A percentile compares a stretch with the other conserved stretches of the same genome.
Conservation (phyloP, 2,329 filamentous ascomycete genomes). For the Dichotomopilus funicola region DNA sequence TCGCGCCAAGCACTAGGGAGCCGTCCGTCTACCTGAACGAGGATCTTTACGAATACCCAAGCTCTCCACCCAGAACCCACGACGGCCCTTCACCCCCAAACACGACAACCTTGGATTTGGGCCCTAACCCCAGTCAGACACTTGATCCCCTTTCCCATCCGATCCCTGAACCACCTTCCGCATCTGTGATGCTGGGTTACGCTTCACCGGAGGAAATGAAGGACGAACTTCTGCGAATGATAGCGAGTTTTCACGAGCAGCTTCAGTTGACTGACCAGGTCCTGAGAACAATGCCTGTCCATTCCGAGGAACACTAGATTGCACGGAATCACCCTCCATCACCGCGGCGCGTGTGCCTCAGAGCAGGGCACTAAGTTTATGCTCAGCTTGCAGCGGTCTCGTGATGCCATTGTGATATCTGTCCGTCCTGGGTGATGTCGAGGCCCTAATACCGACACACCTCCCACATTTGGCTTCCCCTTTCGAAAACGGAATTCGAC, state of each 20-base stretch:
- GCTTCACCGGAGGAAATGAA: slow-evolving; percentile 28
- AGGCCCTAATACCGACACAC: too few relatives aligned
- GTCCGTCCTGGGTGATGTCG: not conserved
- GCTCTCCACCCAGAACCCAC: not conserved
- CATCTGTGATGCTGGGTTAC: slow-evolving; percentile 40
- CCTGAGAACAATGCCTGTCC: slow-evolving; percentile 26
- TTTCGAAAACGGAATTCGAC: too few relatives aligned
- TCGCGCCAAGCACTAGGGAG: slow-evolving; percentile 40
- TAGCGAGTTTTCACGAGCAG: slow-evolving; percentile 31
- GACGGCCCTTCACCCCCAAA: too few relatives aligned
- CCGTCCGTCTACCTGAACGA: slow-evolving; percentile 53
- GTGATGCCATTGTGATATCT: not conserved
- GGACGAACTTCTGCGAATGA: slow-evolving; percentile 29
- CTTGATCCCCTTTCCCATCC: too few relatives aligned
- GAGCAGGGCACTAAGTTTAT: not conserved
- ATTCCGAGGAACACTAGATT: not conserved
- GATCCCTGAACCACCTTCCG: slow-evolving; percentile 39
- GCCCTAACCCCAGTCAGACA: too few relatives aligned
- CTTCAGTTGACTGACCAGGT: slow-evolving; percentile 28
- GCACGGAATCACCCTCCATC: not conserved
- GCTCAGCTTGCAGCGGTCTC: not conserved
- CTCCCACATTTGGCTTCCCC: too few relatives aligned
- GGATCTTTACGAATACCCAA: not conserved
- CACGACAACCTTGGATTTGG: slow-evolving; percentile 31
- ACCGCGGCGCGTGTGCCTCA: not conserved